Conservation (phyloP, 2,329 filamentous ascomycete genomes). For the Huntiella decipiens region DNA sequence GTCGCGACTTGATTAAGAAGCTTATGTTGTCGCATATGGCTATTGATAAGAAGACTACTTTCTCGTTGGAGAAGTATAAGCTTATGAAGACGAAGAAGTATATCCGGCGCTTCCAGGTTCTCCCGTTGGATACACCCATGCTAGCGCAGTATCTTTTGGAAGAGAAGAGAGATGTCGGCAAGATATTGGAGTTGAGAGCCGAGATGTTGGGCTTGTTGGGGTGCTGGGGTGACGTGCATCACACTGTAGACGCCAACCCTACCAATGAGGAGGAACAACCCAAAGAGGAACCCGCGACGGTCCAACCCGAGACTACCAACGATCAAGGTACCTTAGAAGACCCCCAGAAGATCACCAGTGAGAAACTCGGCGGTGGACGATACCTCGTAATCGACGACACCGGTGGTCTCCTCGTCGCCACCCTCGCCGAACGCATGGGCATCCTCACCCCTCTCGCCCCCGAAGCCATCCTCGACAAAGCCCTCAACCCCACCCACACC, state of each 20-base stretch:
- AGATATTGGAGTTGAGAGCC: conserved; percentile 70
- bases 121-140: conserved; percentile 63
- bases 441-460: conserved; percentile 38
- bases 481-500: neutral
- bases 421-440: conserved; percentile 76
- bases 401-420: conserved; percentile 61
- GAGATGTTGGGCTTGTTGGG: conserved; percentile 66
- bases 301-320: neutral
- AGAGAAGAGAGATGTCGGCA: conserved; percentile 53
- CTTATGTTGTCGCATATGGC: conserved; percentile 76
- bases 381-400: conserved; percentile 82
- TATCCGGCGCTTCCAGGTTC: conserved; percentile 64
- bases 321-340: conserved; percentile 13
- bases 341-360: neutral
- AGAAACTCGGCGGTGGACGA: conserved; percentile 23
- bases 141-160: conserved; percentile 60
- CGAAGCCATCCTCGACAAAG: conserved; percentile 13
- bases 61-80: conserved; percentile 90
- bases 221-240: conserved; percentile 83
- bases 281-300: conserved; percentile 12
- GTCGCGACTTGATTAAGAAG: conserved; percentile 81
- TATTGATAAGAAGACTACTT: conserved; percentile 84
- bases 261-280: conserved; percentile 19
- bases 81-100: conserved; percentile 89
- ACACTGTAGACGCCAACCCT: conserved; percentile 19